These are phyloP conservation scores for Lathyrus aphaca DNA, from an alignment of 306 rosid genomes.

Conservation along the genomic window DNA sequence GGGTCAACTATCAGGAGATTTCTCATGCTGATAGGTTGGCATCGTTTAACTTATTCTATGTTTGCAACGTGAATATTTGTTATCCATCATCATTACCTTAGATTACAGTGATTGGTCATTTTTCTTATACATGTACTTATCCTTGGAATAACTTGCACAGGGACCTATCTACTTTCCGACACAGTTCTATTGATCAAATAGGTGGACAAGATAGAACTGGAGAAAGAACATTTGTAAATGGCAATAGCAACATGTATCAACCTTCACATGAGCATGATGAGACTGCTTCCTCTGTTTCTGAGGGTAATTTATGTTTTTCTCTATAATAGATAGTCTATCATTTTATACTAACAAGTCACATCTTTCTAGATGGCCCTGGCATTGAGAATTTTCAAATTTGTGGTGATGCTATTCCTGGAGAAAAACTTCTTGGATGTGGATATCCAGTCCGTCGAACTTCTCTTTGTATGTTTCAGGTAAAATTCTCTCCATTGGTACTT, in stretches of 20 bases:
- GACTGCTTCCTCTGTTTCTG: constrained; percentile 49
- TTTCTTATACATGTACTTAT: constrained; percentile 26
- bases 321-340: neutral
- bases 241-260: constrained; percentile 46
- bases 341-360: constrained; percentile 30
- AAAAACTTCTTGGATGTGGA: constrained; percentile 94
- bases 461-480: constrained; percentile 97
- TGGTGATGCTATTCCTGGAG: constrained; percentile 89
- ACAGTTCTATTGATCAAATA: constrained; percentile 42
- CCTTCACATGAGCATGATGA: constrained; percentile 45
- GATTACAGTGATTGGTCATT: constrained; percentile 7
- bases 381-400: constrained; percentile 88
- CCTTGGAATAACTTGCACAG: constrained; percentile 51
- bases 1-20: constrained; percentile 42
- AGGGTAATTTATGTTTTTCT: constrained; percentile 49
- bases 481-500: constrained; percentile 34
- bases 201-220: constrained; percentile 35
- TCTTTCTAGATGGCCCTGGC: constrained; percentile 72
- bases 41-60: neutral
- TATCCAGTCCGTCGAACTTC: constrained; percentile 85
- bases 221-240: constrained; percentile 41
- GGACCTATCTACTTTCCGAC: constrained; percentile 48
- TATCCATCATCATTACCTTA: neutral
- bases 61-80: neutral
- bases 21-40: constrained; percentile 49